Evolutionary conservation across 2,329 filamentous ascomycete species (phyloP), one percentile per base, ranked within the genome.

Genomic region (Nemania diffusa): DNA sequence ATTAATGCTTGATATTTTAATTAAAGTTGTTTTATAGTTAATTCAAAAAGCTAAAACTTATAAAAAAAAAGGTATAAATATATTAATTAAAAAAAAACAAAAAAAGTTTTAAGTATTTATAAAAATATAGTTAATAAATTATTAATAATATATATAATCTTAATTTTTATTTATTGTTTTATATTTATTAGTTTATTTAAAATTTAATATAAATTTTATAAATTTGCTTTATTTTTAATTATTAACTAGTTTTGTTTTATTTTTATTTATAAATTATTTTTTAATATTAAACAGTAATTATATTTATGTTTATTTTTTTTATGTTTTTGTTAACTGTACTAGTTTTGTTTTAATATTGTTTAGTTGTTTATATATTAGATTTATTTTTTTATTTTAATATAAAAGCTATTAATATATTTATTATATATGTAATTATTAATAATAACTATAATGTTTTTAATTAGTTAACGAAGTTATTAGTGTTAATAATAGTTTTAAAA

Each of bases 301-400:
- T 44, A 8, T 44, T 44, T 44, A 44, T 8, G 17, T 5, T 17
- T 17, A 7, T 17, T 5, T 44, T 44, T 44, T 44, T 44, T 44
- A 44, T 17, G 17, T 7, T n/a, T 42, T 17, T 56, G 8, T 26
- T 56, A 40, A 8, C 15, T 40, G 17, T 22, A 11, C n/a, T 11
- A 8, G 17, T 37, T n/a, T 44, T 57, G n/a, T 20, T 15, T 27
- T 57, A 57, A 44, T 9, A 44, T 11, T 57, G 13, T 34, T 8
- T 44, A 27, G 24, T 20, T 7, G 13, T 57, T 26, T 57, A 27
- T 57, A 27, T 57, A 44, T 57, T 44, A n/a, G 15, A 57, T 17
- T 13, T 27, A 57, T 17, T n/a, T 27, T 27, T 57, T 27, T 44
- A n/a, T n/a, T n/a, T 57, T 57, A 57, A 57, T 27, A 27, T n/a